These are phyloP conservation scores for Rhizopogon vulgaris DNA, from an alignment of 768 basidiomycete genomes.

Conservation along the genomic window DNA sequence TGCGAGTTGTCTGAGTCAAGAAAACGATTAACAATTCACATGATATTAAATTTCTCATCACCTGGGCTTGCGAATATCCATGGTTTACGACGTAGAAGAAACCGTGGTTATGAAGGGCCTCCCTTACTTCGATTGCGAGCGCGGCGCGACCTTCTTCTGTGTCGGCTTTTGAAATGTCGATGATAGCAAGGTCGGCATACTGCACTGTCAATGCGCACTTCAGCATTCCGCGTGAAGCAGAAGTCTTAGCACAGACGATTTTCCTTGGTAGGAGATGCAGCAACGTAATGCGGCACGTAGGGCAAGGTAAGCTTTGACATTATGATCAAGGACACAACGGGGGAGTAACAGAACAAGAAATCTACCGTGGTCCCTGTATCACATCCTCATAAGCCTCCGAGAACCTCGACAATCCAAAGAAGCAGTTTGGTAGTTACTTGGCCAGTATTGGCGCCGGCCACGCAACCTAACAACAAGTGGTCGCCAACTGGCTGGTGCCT, in stretches of 20 bases:
- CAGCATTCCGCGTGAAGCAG: neutral
- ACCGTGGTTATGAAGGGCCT: slow-evolving; percentile 39
- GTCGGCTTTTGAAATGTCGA: slow-evolving; percentile 40
- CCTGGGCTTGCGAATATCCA: slow-evolving; percentile 34
- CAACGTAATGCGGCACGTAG: slow-evolving; percentile 29
- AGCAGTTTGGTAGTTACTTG: no score
- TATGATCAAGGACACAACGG: neutral
- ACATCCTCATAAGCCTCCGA: no score
- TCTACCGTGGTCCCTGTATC: no score
- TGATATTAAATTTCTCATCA: slow-evolving; percentile 3
- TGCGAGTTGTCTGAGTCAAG: slow-evolving; percentile 32
- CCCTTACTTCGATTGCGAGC: slow-evolving; percentile 34
- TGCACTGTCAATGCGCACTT: slow-evolving; percentile 29
- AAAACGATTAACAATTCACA: neutral
- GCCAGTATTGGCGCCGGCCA: no score
- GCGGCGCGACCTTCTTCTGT: slow-evolving; percentile 31
- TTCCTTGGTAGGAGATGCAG: slow-evolving; percentile 29
- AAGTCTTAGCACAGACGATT: slow-evolving; percentile 22
- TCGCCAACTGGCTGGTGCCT: no score
- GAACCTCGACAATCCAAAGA: no score
- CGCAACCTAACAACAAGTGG: no score
- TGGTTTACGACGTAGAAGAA: slow-evolving; percentile 37
- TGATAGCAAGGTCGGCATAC: slow-evolving; percentile 45
- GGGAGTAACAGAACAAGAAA: neutral
- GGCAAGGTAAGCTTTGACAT: slow-evolving; percentile 30